Conservation (phyloP, 805 yeast genomes). For the Lachancea cidri region DNA sequence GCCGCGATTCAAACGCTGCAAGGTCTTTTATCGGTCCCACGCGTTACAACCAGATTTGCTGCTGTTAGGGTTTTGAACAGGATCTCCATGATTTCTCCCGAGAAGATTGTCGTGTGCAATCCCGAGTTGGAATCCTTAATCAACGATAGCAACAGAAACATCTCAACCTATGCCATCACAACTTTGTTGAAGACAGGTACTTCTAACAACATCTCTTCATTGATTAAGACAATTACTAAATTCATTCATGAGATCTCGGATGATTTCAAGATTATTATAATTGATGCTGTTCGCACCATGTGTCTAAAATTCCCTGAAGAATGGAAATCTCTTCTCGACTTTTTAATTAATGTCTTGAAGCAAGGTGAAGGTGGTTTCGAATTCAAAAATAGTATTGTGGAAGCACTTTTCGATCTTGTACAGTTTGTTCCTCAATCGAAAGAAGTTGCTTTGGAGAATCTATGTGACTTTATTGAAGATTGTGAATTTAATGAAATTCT, state of each 20-base stretch:
- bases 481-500: constrained; percentile 93
- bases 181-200: constrained; percentile 94
- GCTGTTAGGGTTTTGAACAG: constrained; percentile 88
- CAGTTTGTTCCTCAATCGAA: constrained; percentile 80
- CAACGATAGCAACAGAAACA: constrained; percentile 82
- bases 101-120: constrained; percentile 72
- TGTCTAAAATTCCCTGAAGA: constrained; percentile 92
- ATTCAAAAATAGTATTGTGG: constrained; percentile 83
- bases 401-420: constrained; percentile 88
- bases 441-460: constrained; percentile 75
- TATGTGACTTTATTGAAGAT: constrained; percentile 97
- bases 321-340: constrained; percentile 73
- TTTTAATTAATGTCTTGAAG: constrained; percentile 77
- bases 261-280: constrained; percentile 90
- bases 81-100: constrained; percentile 77
- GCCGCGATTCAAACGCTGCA: constrained; percentile 71
- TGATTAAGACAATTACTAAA: constrained; percentile 79
- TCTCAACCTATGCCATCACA: constrained; percentile 95
- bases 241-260: constrained; percentile 93
- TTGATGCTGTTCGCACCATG: constrained; percentile 89
- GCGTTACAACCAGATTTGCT: constrained; percentile 85
- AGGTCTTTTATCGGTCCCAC: constrained; percentile 74
- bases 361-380: constrained; percentile 81
- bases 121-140: constrained; percentile 81
- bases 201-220: constrained; percentile 79